phyloP scores from a whole-genome alignment of 2,329 filamentous ascomycete species.

The Aspergillus uvarum region DNA sequence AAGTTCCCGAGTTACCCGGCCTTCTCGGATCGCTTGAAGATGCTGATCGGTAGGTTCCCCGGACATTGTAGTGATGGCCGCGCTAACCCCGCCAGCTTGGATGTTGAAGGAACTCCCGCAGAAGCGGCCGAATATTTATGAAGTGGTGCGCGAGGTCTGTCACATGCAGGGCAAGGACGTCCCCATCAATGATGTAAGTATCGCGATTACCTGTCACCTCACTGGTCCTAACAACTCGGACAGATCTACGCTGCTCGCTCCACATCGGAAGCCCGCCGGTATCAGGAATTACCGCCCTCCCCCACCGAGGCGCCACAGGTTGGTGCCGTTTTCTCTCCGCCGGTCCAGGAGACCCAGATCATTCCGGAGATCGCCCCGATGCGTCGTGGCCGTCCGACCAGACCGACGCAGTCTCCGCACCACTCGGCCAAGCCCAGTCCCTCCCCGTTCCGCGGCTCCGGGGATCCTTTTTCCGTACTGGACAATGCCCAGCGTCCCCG shows the following conservation, averaged over 20 bases:
- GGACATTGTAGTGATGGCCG: neutral
- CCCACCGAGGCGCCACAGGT: conserved; percentile 62
- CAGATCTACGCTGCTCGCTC: conserved; percentile 70
- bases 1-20: conserved; percentile 83
- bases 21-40: conserved; percentile 88
- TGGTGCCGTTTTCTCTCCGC: conserved; percentile 79
- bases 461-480: conserved; percentile 87
- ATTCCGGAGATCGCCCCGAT: conserved; percentile 92
- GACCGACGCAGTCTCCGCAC: conserved; percentile 45
- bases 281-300: conserved; percentile 59
- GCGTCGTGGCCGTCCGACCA: conserved; percentile 76
- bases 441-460: conserved; percentile 68
- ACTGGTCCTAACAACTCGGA: conserved; percentile 3
- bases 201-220: conserved; percentile 11
- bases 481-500: conserved; percentile 62
- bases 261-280: conserved; percentile 62
- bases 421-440: conserved; percentile 59
- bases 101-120: conserved; percentile 87
- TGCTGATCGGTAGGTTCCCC: conserved; percentile 71
- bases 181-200: conserved; percentile 80
- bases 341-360: conserved; percentile 65
- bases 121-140: conserved; percentile 85
- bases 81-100: conserved; percentile 53
- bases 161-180: conserved; percentile 82
- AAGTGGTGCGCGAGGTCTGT: conserved; percentile 83